A percentile compares a stretch with the other conserved stretches of the same genome.
These are phyloP conservation scores for Austroboletus eburneus DNA, from an alignment of 768 basidiomycete genomes.

Conservation along the genomic window DNA sequence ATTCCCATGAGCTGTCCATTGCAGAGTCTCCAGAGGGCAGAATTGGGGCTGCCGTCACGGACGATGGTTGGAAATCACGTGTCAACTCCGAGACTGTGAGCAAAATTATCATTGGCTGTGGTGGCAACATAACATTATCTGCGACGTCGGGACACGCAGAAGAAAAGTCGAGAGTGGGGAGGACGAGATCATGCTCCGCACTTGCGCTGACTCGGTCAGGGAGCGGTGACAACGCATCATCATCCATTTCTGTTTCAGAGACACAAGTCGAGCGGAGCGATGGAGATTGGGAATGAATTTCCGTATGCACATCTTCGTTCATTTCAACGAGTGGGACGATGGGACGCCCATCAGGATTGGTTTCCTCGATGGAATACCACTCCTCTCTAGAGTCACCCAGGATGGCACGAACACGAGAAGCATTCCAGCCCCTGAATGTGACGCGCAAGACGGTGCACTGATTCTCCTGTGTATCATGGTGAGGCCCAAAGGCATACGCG, in stretches of 20 bases:
- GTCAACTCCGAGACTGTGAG: slow-evolving; percentile 23
- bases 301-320: not conserved
- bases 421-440: slow-evolving; percentile 71
- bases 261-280: slow-evolving; percentile 3
- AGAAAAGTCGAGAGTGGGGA: slow-evolving; percentile 77
- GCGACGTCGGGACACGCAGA: slow-evolving; percentile 34
- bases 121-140: slow-evolving; percentile 2
- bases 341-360: slow-evolving; percentile 15
- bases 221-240: slow-evolving; percentile 5
- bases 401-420: slow-evolving; percentile 56
- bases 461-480: slow-evolving; percentile 33
- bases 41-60: not conserved
- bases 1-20: slow-evolving; percentile 19
- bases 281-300: not conserved
- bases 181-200: slow-evolving; percentile 62
- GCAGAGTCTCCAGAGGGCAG: not conserved
- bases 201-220: slow-evolving; percentile 36
- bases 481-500: slow-evolving; percentile 58
- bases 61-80: slow-evolving; percentile 8
- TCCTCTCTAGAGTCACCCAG: slow-evolving; percentile 69
- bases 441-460: slow-evolving; percentile 66
- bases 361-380: slow-evolving; percentile 74
- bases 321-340: slow-evolving; percentile 1
- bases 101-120: slow-evolving; percentile 17
- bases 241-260: slow-evolving; percentile 9